These are phyloP conservation scores for Tothia fuscella DNA, from an alignment of 2,329 filamentous ascomycete genomes.

Conservation along the genomic window DNA sequence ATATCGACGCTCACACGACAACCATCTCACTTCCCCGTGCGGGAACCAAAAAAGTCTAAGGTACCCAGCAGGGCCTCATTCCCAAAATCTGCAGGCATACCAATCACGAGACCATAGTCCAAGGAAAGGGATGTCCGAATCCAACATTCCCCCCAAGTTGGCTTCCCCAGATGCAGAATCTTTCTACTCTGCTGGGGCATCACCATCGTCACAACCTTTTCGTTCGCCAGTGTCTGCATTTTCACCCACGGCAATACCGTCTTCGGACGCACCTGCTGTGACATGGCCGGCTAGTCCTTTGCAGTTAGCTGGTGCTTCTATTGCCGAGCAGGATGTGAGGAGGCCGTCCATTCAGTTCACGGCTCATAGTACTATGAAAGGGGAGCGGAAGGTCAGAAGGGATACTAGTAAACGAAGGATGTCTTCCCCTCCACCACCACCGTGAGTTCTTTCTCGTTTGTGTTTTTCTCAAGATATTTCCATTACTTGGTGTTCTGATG, in stretches of 20 bases:
- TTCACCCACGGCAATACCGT: not conserved
- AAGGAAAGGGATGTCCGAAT: too few relatives aligned
- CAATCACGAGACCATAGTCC: too few relatives aligned
- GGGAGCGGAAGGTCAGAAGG: constrained; percentile 4
- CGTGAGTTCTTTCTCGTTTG: constrained; percentile 25
- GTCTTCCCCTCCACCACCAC: constrained; percentile 29
- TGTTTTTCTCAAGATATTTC: too few relatives aligned
- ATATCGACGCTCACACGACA: too few relatives aligned
- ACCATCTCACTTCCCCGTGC: too few relatives aligned
- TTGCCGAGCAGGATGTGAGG: constrained; percentile 16
- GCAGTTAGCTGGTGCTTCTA: constrained; percentile 14
- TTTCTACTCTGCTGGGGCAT: constrained; percentile 1
- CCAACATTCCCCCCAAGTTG: not conserved
- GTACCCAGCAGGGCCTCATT: too few relatives aligned
- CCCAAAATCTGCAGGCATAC: too few relatives aligned
- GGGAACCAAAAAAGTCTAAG: too few relatives aligned
- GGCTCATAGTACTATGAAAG: constrained; percentile 19
- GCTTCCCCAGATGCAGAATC: constrained; percentile 3
- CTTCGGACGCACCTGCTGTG: constrained; percentile 10
- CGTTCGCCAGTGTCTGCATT: not conserved
- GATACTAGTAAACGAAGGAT: constrained; percentile 20
- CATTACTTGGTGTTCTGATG: too few relatives aligned
- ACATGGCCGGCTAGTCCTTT: constrained; percentile 17
- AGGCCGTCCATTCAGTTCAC: constrained; percentile 29
- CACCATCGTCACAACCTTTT: not conserved